Evolutionary conservation across 2,329 filamentous ascomycete genomes (phyloP).

Genomic region (Colletotrichum chlorophyti): DNA sequence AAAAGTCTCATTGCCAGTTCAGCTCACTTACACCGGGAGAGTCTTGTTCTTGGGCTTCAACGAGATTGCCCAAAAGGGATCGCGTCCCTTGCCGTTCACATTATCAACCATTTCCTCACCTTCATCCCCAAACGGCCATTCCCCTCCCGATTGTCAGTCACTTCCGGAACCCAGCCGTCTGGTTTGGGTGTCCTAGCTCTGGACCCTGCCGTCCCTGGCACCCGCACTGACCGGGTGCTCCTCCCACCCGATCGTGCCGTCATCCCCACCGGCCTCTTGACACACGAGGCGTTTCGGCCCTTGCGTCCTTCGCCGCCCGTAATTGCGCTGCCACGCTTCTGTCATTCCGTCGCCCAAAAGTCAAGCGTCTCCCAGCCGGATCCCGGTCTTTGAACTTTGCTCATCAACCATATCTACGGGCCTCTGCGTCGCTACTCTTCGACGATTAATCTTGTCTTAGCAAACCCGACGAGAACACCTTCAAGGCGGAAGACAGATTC

Average conservation of each 20-base stretch:
- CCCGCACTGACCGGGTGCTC: slow-evolving; percentile 25
- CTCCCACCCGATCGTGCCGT: slow-evolving; percentile 26
- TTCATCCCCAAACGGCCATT: not conserved
- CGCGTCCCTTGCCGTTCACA: not conserved
- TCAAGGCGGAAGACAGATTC: not conserved
- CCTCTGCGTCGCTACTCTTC: slow-evolving; percentile 8
- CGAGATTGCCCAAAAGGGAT: not conserved
- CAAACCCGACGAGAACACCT: slow-evolving; percentile 1
- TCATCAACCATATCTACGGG: slow-evolving; percentile 17
- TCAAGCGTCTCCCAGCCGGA: slow-evolving; percentile 17
- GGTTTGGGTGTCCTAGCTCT: slow-evolving; percentile 15
- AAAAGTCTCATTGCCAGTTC: not conserved
- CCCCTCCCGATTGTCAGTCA: not conserved
- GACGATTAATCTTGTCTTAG: not conserved
- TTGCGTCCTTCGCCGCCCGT: slow-evolving; percentile 3
- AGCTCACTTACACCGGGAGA: not conserved
- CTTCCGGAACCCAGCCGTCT: not conserved
- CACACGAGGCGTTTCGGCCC: slow-evolving; percentile 29
- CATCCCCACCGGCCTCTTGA: slow-evolving; percentile 27
- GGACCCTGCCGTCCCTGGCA: slow-evolving; percentile 17
- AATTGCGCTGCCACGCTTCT: slow-evolving; percentile 12
- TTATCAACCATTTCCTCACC: not conserved
- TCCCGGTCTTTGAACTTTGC: slow-evolving; percentile 12
- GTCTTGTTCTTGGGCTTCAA: not conserved
- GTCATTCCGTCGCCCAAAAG: slow-evolving; percentile 23